Evolutionary conservation across 2,329 filamentous ascomycete species (phyloP).

Genomic region (Tolypocladium amazonense): DNA sequence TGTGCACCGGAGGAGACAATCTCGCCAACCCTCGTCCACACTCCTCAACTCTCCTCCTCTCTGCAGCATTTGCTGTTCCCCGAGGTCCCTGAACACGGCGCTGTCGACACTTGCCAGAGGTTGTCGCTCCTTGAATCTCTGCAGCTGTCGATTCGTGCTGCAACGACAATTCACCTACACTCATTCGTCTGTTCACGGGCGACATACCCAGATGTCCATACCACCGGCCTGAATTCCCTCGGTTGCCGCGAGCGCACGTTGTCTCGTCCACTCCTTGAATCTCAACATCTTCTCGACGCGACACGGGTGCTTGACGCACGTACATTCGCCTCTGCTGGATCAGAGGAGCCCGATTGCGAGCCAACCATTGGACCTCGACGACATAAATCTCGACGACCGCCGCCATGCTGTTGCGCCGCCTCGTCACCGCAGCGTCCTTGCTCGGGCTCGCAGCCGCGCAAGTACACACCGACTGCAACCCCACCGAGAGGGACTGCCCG

Average conservation of each 20-base stretch:
- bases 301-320: not conserved
- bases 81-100: not conserved
- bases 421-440: slow-evolving; percentile 25
- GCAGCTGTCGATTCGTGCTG: not conserved
- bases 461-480: slow-evolving; percentile 69
- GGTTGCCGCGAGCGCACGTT: not conserved
- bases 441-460: slow-evolving; percentile 51
- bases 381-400: not conserved
- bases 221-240: not conserved
- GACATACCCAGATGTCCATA: too few relatives aligned
- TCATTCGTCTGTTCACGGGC: not conserved
- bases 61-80: not conserved
- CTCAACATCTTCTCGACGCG: not conserved
- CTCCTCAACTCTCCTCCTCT: not conserved
- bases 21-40: not conserved
- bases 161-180: not conserved
- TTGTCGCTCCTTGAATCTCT: not conserved
- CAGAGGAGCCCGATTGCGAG: not conserved
- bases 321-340: not conserved
- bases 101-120: not conserved
- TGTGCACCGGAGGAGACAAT: not conserved
- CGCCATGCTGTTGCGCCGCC: slow-evolving; percentile 7
- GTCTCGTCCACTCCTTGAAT: not conserved
- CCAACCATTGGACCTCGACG: not conserved
- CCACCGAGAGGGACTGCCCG: slow-evolving; percentile 58